Conservation (phyloP, 768 basidiomycete genomes). For the Cystobasidium ongulense region DNA sequence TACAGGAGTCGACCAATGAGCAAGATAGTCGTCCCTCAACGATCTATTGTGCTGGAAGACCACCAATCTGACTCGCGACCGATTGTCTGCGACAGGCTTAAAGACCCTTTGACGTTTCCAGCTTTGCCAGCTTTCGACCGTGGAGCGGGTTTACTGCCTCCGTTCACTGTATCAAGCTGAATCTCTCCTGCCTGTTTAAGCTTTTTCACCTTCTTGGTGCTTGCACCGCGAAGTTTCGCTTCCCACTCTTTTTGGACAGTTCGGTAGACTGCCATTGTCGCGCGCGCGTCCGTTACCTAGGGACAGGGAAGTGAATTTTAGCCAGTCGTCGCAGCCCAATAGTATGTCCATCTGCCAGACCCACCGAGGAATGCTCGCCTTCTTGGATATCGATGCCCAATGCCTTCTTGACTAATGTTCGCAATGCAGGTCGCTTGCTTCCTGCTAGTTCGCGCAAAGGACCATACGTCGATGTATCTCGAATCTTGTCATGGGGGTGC, state of each 20-base stretch:
- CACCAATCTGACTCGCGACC: slow-evolving; percentile 20
- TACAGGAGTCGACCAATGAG: too few species aligned
- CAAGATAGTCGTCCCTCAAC: not conserved
- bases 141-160: not conserved
- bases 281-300: slow-evolving; percentile 84
- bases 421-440: slow-evolving; percentile 63
- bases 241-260: slow-evolving; percentile 79
- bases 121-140: not conserved
- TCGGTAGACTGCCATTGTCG: slow-evolving; percentile 87
- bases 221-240: slow-evolving; percentile 39
- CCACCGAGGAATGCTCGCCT: slow-evolving; percentile 73
- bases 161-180: not conserved
- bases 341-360: slow-evolving; percentile 43
- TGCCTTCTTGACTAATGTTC: slow-evolving; percentile 70
- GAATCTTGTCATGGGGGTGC: slow-evolving; percentile 46
- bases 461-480: slow-evolving; percentile 48
- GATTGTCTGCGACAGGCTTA: not conserved
- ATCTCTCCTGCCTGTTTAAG: not conserved
- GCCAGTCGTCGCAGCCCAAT: not conserved
- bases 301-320: slow-evolving; percentile 8
- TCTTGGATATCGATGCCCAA: slow-evolving; percentile 58
- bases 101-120: not conserved
- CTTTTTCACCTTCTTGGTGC: not conserved
- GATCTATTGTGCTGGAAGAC: slow-evolving; percentile 1
- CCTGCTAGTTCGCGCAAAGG: slow-evolving; percentile 53